A percentile compares a stretch with the other conserved stretches of the same genome.
Evolutionary conservation across 169 alveolate genomes (phyloP).

Genomic region (Cryptosporidium ubiquitum): DNA sequence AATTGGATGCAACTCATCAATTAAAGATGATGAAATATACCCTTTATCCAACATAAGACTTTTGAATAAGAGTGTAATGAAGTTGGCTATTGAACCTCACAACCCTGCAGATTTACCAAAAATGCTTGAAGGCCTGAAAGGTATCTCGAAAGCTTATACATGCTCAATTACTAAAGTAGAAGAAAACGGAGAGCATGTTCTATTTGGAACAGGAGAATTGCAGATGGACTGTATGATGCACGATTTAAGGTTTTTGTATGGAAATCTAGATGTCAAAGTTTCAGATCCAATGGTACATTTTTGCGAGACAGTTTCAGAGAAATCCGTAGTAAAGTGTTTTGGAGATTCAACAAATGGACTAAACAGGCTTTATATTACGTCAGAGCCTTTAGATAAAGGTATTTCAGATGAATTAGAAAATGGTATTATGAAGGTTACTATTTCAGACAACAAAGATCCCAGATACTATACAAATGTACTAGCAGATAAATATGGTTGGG

Average conservation of each 20-base stretch:
- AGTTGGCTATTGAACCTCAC: conserved; percentile 97
- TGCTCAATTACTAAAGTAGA: conserved; percentile 93
- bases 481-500: conserved; percentile 94
- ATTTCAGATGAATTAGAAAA: conserved; percentile 89
- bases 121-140: conserved; percentile 97
- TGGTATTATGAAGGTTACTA: conserved; percentile 82
- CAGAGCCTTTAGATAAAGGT: conserved; percentile 95
- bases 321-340: conserved; percentile 94
- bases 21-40: conserved; percentile 18
- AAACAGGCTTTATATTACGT: conserved; percentile 91
- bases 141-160: conserved; percentile 94
- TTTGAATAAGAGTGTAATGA: conserved; percentile 75
- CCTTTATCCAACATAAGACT: conserved; percentile 77
- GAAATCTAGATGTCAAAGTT: conserved; percentile 97
- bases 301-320: conserved; percentile 95
- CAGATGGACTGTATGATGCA: conserved; percentile 97
- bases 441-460: conserved; percentile 72
- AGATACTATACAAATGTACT: conserved; percentile 79
- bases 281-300: conserved; percentile 94
- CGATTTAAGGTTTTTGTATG: conserved; percentile 96
- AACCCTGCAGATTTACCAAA: conserved; percentile 98
- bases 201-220: conserved; percentile 99
- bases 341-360: conserved; percentile 96
- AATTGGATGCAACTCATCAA: background rate
- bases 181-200: conserved; percentile 98